Percentiles rank a stretch among this genome's conserved stretches.
Evolutionary conservation across 2,329 filamentous ascomycete species (phyloP).

Genomic region (Aureobasidium sp.): DNA sequence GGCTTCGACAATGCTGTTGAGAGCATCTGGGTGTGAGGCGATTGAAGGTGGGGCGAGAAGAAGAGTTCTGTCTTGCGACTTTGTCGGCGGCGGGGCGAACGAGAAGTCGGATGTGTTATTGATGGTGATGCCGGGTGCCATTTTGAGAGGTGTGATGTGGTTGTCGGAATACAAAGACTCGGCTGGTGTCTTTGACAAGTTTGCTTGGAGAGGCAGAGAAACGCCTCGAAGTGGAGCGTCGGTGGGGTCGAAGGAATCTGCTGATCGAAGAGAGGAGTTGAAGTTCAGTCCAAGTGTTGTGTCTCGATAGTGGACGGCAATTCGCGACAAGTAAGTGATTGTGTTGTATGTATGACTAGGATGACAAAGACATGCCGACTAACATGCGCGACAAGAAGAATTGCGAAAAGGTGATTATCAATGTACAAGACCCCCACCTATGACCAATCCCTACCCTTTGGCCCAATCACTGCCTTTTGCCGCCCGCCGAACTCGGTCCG

Average conservation of each 20-base stretch:
- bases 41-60: slow-evolving; percentile 87
- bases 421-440: slow-evolving; percentile 3
- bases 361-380: neutral
- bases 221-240: neutral
- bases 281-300: neutral
- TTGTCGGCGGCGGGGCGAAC: slow-evolving; percentile 22
- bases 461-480: neutral
- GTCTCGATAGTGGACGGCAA: neutral
- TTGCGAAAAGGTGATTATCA: slow-evolving; percentile 12
- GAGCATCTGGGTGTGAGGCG: slow-evolving; percentile 72
- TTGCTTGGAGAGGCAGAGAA: slow-evolving; percentile 1
- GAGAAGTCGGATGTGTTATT: slow-evolving; percentile 33
- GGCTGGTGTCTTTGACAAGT: neutral
- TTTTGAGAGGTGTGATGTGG: slow-evolving; percentile 18
- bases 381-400: neutral
- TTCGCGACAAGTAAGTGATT: neutral
- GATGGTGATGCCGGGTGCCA: slow-evolving; percentile 35
- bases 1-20: slow-evolving; percentile 62
- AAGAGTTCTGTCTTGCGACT: slow-evolving; percentile 54
- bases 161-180: neutral
- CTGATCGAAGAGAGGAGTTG: neutral
- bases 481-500: neutral
- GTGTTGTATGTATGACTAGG: neutral
- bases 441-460: neutral
- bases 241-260: slow-evolving; percentile 8